Base-by-base conservation (phyloP, 208 protist species). In the Wallacemonas rigidus region DNA sequence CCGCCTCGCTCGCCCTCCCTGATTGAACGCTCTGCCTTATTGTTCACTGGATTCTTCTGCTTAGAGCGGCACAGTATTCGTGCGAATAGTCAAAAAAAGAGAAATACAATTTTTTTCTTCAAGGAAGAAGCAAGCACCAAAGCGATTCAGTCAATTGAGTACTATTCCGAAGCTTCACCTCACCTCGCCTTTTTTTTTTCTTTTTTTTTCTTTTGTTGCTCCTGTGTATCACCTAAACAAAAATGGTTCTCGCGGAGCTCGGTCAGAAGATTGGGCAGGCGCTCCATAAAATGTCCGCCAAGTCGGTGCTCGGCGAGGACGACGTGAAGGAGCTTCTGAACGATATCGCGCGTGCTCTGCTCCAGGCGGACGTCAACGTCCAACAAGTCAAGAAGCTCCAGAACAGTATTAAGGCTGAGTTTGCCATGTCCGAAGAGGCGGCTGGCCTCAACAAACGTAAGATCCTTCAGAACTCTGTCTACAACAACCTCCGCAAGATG, bases 301-400 rank as follows among this genome's bases (percentile, higher is more conserved):
- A 95, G 51, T 95, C 92, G 0, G 77, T 99, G n/a, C 75, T 99
- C 39, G 94, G 97, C 72, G 95, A 99, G 58, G 85, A 97, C 7
- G 98, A 98, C 15, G 85, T 99, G 41, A 94, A 99, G 82, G 85
- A 91, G 50, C 81, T 99, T 61, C 80, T 99, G 36, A 98, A 98
- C 56, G 98, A 99, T 14, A 95, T 99, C 50, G 87, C 87, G 47
- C 87, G 91, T 45, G 98, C 98, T 11, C 82, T 99, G 8, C 86
- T 99, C 44, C 85, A 97, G 79, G 89, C 98, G 0, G 99, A 99
- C 85, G 98, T 99, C 17, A 98, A 99, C 64, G 80, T 99, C n/a
- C 82, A 77, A 14, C 84, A 98, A 9, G 96, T 99, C 4, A 92
- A 95, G 65, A 83, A 97, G 56, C 82, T 99, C 43, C 91, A 97